Evolutionary conservation across 1,284 basidiomycete species (phyloP).

Genomic region (Leccinum insigne): DNA sequence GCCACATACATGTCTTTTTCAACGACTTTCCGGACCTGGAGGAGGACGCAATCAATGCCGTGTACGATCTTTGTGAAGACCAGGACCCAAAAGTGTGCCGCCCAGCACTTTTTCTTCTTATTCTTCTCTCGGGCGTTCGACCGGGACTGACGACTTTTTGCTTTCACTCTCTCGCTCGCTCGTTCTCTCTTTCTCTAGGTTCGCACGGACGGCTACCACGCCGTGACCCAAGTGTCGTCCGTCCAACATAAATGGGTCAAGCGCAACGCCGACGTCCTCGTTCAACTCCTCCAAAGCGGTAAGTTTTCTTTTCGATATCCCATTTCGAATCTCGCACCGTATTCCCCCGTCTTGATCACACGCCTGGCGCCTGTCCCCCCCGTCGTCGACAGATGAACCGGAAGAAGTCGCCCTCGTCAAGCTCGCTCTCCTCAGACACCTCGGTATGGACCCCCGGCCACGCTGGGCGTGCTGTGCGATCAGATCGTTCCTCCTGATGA

Average conservation of each 20-base stretch:
- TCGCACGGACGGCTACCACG: conserved; percentile 63
- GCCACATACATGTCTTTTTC: conserved; percentile 58
- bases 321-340: background rate
- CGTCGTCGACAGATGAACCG: conserved; percentile 52
- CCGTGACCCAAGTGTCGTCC: conserved; percentile 63
- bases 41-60: conserved; percentile 70
- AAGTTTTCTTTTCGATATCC: conserved; percentile 29
- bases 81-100: conserved; percentile 49
- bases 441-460: conserved; percentile 62
- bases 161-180: background rate
- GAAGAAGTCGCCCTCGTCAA: conserved; percentile 64
- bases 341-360: conserved; percentile 27
- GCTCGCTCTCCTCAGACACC: conserved; percentile 56
- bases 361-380: conserved; percentile 9
- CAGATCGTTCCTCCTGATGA: conserved; percentile 57
- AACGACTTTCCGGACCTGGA: conserved; percentile 66
- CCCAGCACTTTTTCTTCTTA: background rate
- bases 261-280: conserved; percentile 69
- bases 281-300: conserved; percentile 76
- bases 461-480: conserved; percentile 67
- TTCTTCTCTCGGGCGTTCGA: background rate
- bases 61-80: conserved; percentile 77
- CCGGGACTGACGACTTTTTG: conserved; percentile 11
- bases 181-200: conserved; percentile 44
- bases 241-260: conserved; percentile 60